Conservation (phyloP, 495 filamentous ascomycete species). For the Aspergillus funiculosus region DNA sequence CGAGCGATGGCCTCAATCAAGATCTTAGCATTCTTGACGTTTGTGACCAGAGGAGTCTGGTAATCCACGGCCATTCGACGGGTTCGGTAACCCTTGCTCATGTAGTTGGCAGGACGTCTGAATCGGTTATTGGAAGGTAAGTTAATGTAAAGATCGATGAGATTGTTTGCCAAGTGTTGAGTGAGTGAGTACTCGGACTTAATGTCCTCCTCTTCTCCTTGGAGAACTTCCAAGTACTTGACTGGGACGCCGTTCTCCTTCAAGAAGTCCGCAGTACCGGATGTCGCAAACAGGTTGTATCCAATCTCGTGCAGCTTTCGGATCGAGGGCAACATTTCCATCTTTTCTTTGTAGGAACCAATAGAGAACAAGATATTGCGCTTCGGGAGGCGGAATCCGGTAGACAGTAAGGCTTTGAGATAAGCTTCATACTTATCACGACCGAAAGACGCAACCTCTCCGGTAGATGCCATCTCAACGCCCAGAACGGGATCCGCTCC, state of each 20-base stretch:
- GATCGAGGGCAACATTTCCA: constrained; percentile 92
- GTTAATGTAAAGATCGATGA: constrained; percentile 98
- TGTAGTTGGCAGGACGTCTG: constrained; percentile 91
- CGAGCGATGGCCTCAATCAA: constrained; percentile 89
- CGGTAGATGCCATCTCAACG: constrained; percentile 98
- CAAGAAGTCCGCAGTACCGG: constrained; percentile 92
- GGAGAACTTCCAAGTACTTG: constrained; percentile 84
- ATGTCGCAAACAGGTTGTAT: constrained; percentile 91
- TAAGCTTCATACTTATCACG: constrained; percentile 96
- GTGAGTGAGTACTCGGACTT: constrained; percentile 95
- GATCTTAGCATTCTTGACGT: constrained; percentile 98
- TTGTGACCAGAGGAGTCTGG: constrained; percentile 93
- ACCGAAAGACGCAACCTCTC: constrained; percentile 96
- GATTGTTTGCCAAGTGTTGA: constrained; percentile 91
- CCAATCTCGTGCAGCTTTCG: constrained; percentile 80
- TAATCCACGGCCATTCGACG: constrained; percentile 98
- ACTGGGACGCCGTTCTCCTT: constrained; percentile 85
- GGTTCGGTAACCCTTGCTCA: constrained; percentile 94
- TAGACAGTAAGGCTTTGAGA: constrained; percentile 89
- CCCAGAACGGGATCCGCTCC: constrained; percentile 94
- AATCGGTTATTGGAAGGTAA: constrained; percentile 96
- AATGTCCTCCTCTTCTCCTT: constrained; percentile 64
- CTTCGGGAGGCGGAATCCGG: constrained; percentile 93
- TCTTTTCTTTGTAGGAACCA: constrained; percentile 94
- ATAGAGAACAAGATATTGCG: constrained; percentile 93